Percentiles rank a stretch among this genome's conserved stretches.
Evolutionary conservation across 352 stramenopile genomes (phyloP).

Genomic region (Peronospora destructor): DNA sequence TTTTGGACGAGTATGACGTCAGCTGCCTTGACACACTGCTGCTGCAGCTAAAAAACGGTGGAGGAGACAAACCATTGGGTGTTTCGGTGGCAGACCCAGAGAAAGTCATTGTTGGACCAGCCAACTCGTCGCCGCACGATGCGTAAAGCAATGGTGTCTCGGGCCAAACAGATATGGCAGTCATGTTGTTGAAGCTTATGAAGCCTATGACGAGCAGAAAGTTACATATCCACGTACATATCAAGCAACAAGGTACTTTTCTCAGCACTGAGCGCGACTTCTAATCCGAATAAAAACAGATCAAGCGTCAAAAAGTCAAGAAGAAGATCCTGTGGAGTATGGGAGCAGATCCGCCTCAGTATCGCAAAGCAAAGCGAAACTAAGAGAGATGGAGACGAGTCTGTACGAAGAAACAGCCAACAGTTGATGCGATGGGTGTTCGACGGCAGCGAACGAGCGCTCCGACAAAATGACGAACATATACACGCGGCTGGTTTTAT

Average conservation of each 20-base stretch:
- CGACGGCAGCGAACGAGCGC: slow-evolving; percentile 33
- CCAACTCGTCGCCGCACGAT: slow-evolving; percentile 32
- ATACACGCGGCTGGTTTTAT: slow-evolving; percentile 36
- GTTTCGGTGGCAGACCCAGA: slow-evolving; percentile 49
- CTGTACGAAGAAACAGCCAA: slow-evolving; percentile 35
- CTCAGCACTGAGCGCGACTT: slow-evolving; percentile 13
- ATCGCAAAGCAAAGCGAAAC: slow-evolving; percentile 13
- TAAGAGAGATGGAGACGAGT: slow-evolving; percentile 26
- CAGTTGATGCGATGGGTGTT: slow-evolving; percentile 36
- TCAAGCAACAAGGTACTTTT: slow-evolving; percentile 15
- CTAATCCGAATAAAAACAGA: slow-evolving; percentile 26
- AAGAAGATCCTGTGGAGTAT: slow-evolving; percentile 17
- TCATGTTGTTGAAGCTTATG: slow-evolving; percentile 2
- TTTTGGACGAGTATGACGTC: slow-evolving; percentile 84
- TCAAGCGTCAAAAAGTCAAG: slow-evolving; percentile 25
- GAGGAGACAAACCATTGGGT: slow-evolving; percentile 33
- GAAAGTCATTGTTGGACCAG: slow-evolving; percentile 47
- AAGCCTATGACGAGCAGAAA: slow-evolving; percentile 7
- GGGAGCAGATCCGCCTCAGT: slow-evolving; percentile 7
- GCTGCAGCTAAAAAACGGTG: slow-evolving; percentile 62
- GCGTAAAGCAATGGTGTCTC: slow-evolving; percentile 18
- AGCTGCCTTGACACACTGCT: slow-evolving; percentile 78
- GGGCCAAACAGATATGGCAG: neutral
- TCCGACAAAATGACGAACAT: slow-evolving; percentile 30
- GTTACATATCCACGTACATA: slow-evolving; percentile 34